Evolutionary conservation across 1,139 yeast species (phyloP).

Genomic region (Yamadazyma jaroonii): DNA sequence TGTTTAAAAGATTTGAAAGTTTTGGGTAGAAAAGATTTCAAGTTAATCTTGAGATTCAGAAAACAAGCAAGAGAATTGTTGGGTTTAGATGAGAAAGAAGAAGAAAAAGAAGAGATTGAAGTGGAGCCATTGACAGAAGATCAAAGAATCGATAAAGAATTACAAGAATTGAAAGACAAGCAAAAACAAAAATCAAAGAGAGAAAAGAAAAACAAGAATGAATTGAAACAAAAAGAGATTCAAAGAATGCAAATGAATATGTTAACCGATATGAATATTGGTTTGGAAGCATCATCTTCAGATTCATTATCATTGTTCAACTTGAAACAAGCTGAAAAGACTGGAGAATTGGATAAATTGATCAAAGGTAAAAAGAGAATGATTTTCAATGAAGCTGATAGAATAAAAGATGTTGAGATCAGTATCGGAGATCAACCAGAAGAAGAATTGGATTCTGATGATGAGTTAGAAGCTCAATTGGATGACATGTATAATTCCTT

Average conservation of each 20-base stretch:
- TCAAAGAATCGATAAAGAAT: conserved; percentile 82
- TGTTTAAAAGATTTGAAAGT: conserved; percentile 91
- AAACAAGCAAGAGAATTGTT: conserved; percentile 77
- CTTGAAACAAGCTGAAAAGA: conserved; percentile 76
- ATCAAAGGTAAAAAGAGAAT: conserved; percentile 81
- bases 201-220: conserved; percentile 79
- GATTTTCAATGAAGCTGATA: conserved; percentile 59
- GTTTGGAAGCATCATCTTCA: conserved; percentile 84
- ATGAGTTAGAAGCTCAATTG: conserved; percentile 75
- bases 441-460: conserved; percentile 38
- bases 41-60: conserved; percentile 81
- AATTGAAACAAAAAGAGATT: conserved; percentile 82
- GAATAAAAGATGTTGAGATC: conserved; percentile 54
- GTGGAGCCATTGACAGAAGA: conserved; percentile 81
- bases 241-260: conserved; percentile 93
- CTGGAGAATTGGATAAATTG: conserved; percentile 73
- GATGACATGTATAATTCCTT: conserved; percentile 77
- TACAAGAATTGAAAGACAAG: conserved; percentile 68
- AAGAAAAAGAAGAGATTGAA: conserved; percentile 51
- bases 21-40: conserved; percentile 90
- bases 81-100: conserved; percentile 57
- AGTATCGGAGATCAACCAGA: conserved; percentile 37
- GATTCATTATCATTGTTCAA: conserved; percentile 84
- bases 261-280: conserved; percentile 90
- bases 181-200: conserved; percentile 70